Percentiles rank a stretch among this genome's conserved stretches.
These are phyloP conservation scores for Podospora comata DNA, from an alignment of 495 filamentous ascomycete genomes.

Conservation along the genomic window DNA sequence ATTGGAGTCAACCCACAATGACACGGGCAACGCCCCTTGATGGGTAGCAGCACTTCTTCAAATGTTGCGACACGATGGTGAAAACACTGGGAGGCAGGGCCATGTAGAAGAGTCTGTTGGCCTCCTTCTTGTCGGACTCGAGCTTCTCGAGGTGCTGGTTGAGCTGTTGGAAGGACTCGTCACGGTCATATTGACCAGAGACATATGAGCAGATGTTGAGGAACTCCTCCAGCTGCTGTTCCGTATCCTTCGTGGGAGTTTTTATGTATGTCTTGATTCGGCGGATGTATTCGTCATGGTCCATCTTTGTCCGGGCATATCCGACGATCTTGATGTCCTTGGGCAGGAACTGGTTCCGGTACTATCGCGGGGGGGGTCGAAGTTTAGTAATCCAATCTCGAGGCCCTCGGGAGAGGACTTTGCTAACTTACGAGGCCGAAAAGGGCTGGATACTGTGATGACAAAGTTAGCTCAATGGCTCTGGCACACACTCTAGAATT, in stretches of 20 bases:
- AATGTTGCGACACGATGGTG: conserved; percentile 91
- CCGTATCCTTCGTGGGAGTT: conserved; percentile 94
- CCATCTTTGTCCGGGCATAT: conserved; percentile 99
- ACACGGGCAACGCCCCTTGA: conserved; percentile 83
- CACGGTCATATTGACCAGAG: conserved; percentile 95
- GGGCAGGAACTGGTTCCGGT: conserved; percentile 96
- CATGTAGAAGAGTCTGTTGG: conserved; percentile 98
- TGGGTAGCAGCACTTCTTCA: conserved; percentile 97
- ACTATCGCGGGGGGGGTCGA: conserved; percentile 49
- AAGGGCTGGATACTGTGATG: conserved; percentile 83
- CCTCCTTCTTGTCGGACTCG: conserved; percentile 77
- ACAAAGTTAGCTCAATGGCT: conserved; percentile 33
- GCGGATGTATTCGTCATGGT: conserved; percentile 88
- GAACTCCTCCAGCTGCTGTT: conserved; percentile 90
- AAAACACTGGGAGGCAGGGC: conserved; percentile 97
- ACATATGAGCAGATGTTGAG: conserved; percentile 85
- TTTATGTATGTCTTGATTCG: conserved; percentile 98
- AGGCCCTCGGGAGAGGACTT: not conserved
- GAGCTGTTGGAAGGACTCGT: conserved; percentile 88
- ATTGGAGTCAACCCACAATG: conserved; percentile 61
- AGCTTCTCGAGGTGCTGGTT: conserved; percentile 85
- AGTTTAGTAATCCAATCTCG: not conserved
- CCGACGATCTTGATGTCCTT: conserved; percentile 97
- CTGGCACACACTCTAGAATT: conserved; percentile 18
- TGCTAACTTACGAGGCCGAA: conserved; percentile 83